phyloP scores from a whole-genome alignment of 805 yeast species.

The Grigorovia yakushimaensis region DNA sequence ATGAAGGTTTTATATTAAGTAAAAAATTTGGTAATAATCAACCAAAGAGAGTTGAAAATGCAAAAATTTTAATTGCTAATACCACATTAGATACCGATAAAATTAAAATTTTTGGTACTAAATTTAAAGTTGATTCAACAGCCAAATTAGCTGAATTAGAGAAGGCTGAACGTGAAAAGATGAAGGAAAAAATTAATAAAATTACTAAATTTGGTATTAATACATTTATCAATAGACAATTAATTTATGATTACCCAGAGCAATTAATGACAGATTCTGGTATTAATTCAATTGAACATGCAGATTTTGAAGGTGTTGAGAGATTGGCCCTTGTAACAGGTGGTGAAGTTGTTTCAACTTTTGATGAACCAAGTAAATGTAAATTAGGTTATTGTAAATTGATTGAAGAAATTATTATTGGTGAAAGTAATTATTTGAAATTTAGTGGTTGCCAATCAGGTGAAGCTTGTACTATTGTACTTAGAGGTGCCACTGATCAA shows the following conservation, averaged over 20 bases:
- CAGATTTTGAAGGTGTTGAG: slow-evolving; percentile 97
- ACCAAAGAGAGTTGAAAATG: slow-evolving; percentile 75
- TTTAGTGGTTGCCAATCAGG: slow-evolving; percentile 95
- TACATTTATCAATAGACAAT: slow-evolving; percentile 89
- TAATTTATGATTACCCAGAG: slow-evolving; percentile 97
- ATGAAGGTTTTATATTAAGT: slow-evolving; percentile 89
- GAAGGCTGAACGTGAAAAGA: slow-evolving; percentile 87
- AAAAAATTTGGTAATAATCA: slow-evolving; percentile 92
- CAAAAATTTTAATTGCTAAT: slow-evolving; percentile 84
- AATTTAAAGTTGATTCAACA: slow-evolving; percentile 92
- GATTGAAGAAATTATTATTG: slow-evolving; percentile 87
- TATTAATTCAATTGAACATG: slow-evolving; percentile 92
- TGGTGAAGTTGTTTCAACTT: slow-evolving; percentile 95
- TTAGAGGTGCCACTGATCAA: slow-evolving; percentile 97
- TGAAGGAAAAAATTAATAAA: slow-evolving; percentile 81
- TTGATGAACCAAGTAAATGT: slow-evolving; percentile 82
- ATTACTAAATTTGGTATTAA: slow-evolving; percentile 81
- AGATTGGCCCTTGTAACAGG: slow-evolving; percentile 94
- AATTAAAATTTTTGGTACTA: slow-evolving; percentile 95
- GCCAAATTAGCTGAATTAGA: slow-evolving; percentile 89
- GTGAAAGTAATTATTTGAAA: slow-evolving; percentile 82
- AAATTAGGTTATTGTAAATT: slow-evolving; percentile 79
- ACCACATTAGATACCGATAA: slow-evolving; percentile 96
- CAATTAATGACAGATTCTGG: slow-evolving; percentile 81
- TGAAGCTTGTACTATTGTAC: slow-evolving; percentile 89